Evolutionary conservation across 2,329 filamentous ascomycete species (phyloP).

Genomic region (Madurella fahalii): DNA sequence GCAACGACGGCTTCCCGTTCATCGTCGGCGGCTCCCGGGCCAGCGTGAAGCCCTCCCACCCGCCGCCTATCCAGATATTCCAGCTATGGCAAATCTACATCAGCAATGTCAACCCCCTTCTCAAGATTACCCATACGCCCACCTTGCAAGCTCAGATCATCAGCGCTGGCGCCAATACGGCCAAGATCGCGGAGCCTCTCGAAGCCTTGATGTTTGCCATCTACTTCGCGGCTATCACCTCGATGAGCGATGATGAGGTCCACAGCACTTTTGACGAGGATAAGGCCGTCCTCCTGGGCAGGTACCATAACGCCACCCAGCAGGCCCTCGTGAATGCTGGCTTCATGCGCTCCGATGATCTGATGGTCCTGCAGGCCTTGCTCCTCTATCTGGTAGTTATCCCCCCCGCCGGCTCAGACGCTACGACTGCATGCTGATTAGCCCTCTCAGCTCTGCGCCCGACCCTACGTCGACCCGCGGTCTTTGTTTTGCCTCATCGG

Average conservation of each 20-base stretch:
- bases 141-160: slow-evolving; percentile 62
- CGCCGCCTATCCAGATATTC: slow-evolving; percentile 55
- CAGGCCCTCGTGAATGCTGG: slow-evolving; percentile 63
- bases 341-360: slow-evolving; percentile 62
- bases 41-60: slow-evolving; percentile 47
- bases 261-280: slow-evolving; percentile 49
- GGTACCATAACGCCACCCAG: slow-evolving; percentile 56
- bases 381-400: slow-evolving; percentile 58
- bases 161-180: slow-evolving; percentile 53
- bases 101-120: slow-evolving; percentile 63
- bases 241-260: slow-evolving; percentile 53
- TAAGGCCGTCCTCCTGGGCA: slow-evolving; percentile 46
- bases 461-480: slow-evolving; percentile 56
- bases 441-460: slow-evolving; percentile 46
- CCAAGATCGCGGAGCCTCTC: slow-evolving; percentile 51
- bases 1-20: slow-evolving; percentile 56
- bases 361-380: slow-evolving; percentile 64
- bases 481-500: slow-evolving; percentile 60
- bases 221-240: slow-evolving; percentile 56
- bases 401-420: slow-evolving; percentile 19
- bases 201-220: slow-evolving; percentile 67
- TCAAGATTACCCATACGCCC: slow-evolving; percentile 65
- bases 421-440: slow-evolving; percentile 1
- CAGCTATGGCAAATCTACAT: slow-evolving; percentile 67
- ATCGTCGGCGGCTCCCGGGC: slow-evolving; percentile 44